Conservation (phyloP, 1,139 yeast genomes). For the Blastobotrys raffinosifermentans region DNA sequence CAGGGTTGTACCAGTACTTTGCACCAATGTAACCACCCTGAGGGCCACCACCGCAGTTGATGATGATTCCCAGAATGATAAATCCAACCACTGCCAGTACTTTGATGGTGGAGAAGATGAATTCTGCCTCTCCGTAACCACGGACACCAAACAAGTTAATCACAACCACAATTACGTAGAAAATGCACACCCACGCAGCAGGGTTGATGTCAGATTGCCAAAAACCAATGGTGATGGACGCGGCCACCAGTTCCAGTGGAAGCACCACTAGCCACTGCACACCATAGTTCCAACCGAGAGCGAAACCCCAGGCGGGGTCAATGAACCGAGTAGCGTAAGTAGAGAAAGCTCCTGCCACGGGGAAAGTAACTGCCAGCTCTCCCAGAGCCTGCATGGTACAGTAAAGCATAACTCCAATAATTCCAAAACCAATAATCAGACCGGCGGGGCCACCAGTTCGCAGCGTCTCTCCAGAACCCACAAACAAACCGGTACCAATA, state of each 20-base stretch:
- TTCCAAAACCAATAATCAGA: conserved; percentile 63
- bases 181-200: conserved; percentile 62
- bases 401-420: conserved; percentile 66
- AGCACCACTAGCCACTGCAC: conserved; percentile 69
- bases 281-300: conserved; percentile 78
- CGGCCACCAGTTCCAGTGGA: conserved; percentile 73
- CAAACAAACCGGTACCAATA: conserved; percentile 72
- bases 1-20: conserved; percentile 55
- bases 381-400: conserved; percentile 80
- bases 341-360: conserved; percentile 74
- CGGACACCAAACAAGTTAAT: conserved; percentile 64
- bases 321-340: conserved; percentile 64
- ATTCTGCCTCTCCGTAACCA: conserved; percentile 70
- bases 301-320: conserved; percentile 76
- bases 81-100: conserved; percentile 57
- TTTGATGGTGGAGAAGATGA: conserved; percentile 51
- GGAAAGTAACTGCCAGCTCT: conserved; percentile 74
- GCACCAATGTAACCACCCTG: conserved; percentile 57
- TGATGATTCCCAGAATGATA: conserved; percentile 55
- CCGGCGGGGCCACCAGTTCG: conserved; percentile 73
- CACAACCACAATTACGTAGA: conserved; percentile 47
- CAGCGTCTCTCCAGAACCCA: conserved; percentile 69
- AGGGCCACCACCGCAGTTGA: conserved; percentile 66
- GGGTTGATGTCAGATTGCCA: conserved; percentile 56
- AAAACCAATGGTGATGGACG: conserved; percentile 60